Conservation (phyloP, 208 protist genomes). For the Trypanosoma brucei region DNA sequence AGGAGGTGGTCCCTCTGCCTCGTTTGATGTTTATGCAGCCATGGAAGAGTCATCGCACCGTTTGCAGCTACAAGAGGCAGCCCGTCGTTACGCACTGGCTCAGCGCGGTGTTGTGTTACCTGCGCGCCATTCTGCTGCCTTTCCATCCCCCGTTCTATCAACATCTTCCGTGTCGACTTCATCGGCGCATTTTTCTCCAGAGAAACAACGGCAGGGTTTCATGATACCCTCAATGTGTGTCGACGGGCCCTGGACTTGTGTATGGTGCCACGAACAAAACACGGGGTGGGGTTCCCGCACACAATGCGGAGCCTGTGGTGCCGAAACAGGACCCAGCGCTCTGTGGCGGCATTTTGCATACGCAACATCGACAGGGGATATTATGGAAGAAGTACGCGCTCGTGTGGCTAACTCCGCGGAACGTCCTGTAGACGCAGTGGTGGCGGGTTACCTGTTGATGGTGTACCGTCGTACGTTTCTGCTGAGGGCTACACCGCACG, state of each 20-base stretch:
- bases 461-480: conserved; percentile 76
- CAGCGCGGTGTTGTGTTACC: conserved; percentile 40
- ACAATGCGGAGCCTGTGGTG: conserved; percentile 68
- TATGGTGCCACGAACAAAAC: conserved; percentile 82
- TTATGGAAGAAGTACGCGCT: conserved; percentile 63
- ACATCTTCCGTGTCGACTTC: not conserved
- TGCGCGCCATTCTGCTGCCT: conserved; percentile 1
- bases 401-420: conserved; percentile 57
- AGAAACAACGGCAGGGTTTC: not conserved
- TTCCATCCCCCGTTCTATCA: conserved; percentile 11
- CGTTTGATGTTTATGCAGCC: conserved; percentile 48
- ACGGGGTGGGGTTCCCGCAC: conserved; percentile 57
- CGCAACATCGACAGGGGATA: conserved; percentile 38
- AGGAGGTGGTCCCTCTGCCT: not conserved
- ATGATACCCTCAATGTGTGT: conserved; percentile 10
- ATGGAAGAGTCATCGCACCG: conserved; percentile 68
- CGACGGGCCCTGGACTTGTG: conserved; percentile 70
- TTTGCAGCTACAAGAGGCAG: conserved; percentile 61
- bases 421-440: conserved; percentile 65
- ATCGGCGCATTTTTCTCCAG: not conserved
- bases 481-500: conserved; percentile 65
- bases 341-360: conserved; percentile 74
- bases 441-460: conserved; percentile 75
- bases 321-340: conserved; percentile 70
- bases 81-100: conserved; percentile 46